Conservation (phyloP, 2,329 filamentous ascomycete genomes). For the Fusarium foetens region DNA sequence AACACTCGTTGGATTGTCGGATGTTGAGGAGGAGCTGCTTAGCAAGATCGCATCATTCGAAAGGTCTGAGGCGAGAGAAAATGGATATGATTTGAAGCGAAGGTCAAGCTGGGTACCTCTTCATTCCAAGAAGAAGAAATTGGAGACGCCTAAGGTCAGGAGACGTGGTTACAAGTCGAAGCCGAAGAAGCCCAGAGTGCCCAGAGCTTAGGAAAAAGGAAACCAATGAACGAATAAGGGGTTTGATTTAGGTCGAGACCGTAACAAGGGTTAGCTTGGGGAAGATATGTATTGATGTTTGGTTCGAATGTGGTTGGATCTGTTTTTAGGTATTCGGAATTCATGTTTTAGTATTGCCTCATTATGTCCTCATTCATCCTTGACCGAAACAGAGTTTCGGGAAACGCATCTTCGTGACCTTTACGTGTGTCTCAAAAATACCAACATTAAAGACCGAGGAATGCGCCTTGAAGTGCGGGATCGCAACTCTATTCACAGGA, state of each 20-base stretch:
- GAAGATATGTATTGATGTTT: neutral
- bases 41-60: neutral
- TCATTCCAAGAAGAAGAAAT: neutral
- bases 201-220: neutral
- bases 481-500: neutral
- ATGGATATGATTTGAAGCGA: constrained; percentile 20
- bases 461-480: neutral
- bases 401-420: neutral
- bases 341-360: neutral
- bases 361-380: neutral
- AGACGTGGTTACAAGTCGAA: neutral
- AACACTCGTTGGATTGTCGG: neutral
- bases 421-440: neutral
- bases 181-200: neutral
- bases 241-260: neutral
- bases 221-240: neutral
- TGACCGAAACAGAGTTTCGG: neutral
- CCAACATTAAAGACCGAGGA: neutral
- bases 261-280: neutral
- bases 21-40: neutral
- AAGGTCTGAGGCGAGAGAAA: neutral
- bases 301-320: neutral
- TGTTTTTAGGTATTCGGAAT: neutral
- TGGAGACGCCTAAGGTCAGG: neutral
- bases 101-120: constrained; percentile 6